A percentile compares a stretch with the other conserved stretches of the same genome.
Evolutionary conservation across 2,329 filamentous ascomycete species (phyloP).

Genomic region (Monilinia fructicola): DNA sequence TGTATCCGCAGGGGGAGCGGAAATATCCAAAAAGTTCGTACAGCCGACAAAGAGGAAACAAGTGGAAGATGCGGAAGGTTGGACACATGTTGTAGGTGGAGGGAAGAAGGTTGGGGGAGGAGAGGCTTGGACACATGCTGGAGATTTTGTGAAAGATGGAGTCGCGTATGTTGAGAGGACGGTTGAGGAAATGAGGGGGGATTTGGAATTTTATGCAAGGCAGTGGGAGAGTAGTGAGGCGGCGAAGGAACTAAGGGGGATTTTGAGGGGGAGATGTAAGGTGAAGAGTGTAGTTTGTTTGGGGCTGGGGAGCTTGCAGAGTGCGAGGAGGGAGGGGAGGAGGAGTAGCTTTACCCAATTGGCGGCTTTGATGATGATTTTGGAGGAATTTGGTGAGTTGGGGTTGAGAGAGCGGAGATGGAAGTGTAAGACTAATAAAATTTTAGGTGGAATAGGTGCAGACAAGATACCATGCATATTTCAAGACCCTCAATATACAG

Average conservation of each 20-base stretch:
- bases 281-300: conserved; percentile 37
- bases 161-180: conserved; percentile 37
- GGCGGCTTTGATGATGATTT: conserved; percentile 36
- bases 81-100: conserved; percentile 39
- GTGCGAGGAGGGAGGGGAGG: conserved; percentile 36
- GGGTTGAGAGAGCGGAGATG: not conserved
- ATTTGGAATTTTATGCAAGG: conserved; percentile 34
- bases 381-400: conserved; percentile 29
- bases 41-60: conserved; percentile 37
- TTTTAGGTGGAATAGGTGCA: not conserved
- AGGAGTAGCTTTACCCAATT: conserved; percentile 38
- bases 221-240: conserved; percentile 36
- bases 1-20: not conserved
- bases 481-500: conserved; percentile 40
- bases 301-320: conserved; percentile 40
- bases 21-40: conserved; percentile 26
- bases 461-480: conserved; percentile 25
- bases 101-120: conserved; percentile 23
- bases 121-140: conserved; percentile 28
- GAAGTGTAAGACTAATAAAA: conserved; percentile 8
- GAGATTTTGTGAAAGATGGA: conserved; percentile 37
- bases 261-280: conserved; percentile 22
- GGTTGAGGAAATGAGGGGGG: conserved; percentile 35
- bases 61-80: conserved; percentile 39
- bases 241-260: conserved; percentile 27